phyloP scores from a whole-genome alignment of 2,329 filamentous ascomycete genomes.

The Aureobasidium sp. region DNA sequence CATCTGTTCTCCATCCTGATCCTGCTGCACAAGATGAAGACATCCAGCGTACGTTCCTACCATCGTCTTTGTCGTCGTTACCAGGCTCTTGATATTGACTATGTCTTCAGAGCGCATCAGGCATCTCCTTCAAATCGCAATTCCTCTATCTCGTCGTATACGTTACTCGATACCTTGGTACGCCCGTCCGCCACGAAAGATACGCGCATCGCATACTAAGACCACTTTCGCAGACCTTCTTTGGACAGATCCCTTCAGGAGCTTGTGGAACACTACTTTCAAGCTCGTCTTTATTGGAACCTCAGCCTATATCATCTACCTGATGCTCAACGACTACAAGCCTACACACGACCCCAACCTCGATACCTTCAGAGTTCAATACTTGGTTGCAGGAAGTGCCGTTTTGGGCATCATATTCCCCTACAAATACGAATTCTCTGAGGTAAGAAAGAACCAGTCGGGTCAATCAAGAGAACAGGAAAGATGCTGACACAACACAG shows the following conservation, averaged over 20 bases:
- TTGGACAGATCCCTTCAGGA: conserved; percentile 55
- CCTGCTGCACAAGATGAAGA: conserved; percentile 89
- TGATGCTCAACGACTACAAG: conserved; percentile 97
- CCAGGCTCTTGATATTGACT: not conserved
- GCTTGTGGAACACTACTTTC: conserved; percentile 84
- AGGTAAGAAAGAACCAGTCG: conserved; percentile 23
- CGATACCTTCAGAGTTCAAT: conserved; percentile 96
- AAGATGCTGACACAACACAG: conserved; percentile 19
- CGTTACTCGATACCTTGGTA: conserved; percentile 71
- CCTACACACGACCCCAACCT: conserved; percentile 94
- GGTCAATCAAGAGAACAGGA: not conserved
- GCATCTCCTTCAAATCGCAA: conserved; percentile 98
- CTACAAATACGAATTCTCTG: conserved; percentile 69
- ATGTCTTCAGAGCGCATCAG: conserved; percentile 72
- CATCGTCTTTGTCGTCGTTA: not conserved
- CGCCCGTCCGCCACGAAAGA: not conserved
- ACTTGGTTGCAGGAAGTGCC: conserved; percentile 73
- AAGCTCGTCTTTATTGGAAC: conserved; percentile 90
- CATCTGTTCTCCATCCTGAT: conserved; percentile 92
- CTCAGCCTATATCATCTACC: conserved; percentile 89
- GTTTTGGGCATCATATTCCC: conserved; percentile 75
- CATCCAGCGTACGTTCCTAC: conserved; percentile 61
- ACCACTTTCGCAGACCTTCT: conserved; percentile 52
- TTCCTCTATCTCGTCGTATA: conserved; percentile 92
- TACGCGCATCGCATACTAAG: conserved; percentile 33